phyloP scores from a whole-genome alignment of 73 alveolate genomes.

The Tetrahymena thermophila region DNA sequence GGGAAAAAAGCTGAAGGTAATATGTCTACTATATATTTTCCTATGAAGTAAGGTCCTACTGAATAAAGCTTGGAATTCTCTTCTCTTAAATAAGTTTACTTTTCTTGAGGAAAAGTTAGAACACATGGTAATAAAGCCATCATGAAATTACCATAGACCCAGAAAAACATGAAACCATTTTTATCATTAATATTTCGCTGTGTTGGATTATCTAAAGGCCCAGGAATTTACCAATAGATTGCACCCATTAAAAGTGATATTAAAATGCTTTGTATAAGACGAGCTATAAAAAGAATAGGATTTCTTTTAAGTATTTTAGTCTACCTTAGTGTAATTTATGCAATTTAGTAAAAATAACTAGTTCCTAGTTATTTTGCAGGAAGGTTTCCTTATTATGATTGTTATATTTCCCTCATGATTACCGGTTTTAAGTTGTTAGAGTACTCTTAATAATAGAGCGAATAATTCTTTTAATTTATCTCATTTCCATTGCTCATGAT shows the following conservation, averaged over 20 bases:
- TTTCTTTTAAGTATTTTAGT: background rate
- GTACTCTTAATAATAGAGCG: background rate
- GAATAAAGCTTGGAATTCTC: slow-evolving; percentile 4
- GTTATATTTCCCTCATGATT: background rate
- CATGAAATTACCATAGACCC: background rate
- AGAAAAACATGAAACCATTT: background rate
- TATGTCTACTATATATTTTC: background rate
- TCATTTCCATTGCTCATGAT: background rate
- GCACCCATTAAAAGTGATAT: background rate
- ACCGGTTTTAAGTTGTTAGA: background rate
- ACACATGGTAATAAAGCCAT: background rate
- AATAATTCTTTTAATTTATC: background rate
- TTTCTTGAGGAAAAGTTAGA: slow-evolving; percentile 1
- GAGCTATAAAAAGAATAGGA: background rate
- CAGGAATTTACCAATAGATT: background rate
- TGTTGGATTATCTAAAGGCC: background rate
- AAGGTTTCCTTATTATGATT: background rate
- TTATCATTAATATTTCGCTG: background rate
- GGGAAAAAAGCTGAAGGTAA: background rate
- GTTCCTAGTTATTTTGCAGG: background rate
- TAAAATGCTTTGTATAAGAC: background rate
- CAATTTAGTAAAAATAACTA: background rate
- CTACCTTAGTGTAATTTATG: background rate
- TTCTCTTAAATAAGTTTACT: background rate
- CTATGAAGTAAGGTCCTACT: background rate